Percentiles rank a stretch among this genome's conserved stretches.
Evolutionary conservation across 768 basidiomycete genomes (phyloP).

Genomic region (Trametopsis cervina): DNA sequence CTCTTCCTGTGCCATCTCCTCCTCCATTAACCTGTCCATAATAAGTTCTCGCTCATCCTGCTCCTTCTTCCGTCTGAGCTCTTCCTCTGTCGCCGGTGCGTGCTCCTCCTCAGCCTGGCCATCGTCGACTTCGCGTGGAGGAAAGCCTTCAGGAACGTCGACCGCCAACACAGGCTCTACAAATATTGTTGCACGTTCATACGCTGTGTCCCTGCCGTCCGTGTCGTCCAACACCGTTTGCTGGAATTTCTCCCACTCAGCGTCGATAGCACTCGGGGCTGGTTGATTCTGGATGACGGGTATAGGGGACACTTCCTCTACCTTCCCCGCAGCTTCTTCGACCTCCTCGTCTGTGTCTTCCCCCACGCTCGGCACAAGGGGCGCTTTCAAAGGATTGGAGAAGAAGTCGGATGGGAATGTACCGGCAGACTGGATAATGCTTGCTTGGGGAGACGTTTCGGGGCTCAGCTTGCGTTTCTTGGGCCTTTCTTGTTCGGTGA

Average conservation of each 20-base stretch:
- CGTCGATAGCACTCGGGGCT: slow-evolving; percentile 40
- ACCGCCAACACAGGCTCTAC: slow-evolving; percentile 58
- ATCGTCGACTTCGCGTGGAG: slow-evolving; percentile 25
- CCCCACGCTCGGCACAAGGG: slow-evolving; percentile 74
- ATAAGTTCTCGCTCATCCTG: slow-evolving; percentile 76
- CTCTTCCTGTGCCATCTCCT: slow-evolving; percentile 83
- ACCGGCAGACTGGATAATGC: background rate
- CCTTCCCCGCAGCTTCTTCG: slow-evolving; percentile 34
- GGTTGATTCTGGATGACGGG: slow-evolving; percentile 14
- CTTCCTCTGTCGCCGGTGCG: slow-evolving; percentile 34
- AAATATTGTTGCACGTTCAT: slow-evolving; percentile 61
- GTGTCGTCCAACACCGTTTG: slow-evolving; percentile 44
- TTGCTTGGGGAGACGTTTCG: slow-evolving; percentile 13
- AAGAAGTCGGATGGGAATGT: background rate
- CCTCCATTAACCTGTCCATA: slow-evolving; percentile 79
- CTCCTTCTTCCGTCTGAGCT: slow-evolving; percentile 43
- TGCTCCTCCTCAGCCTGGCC: slow-evolving; percentile 15
- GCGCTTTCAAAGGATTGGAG: slow-evolving; percentile 36
- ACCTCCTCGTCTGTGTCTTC: slow-evolving; percentile 38
- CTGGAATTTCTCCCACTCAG: slow-evolving; percentile 72
- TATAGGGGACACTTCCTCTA: slow-evolving; percentile 10
- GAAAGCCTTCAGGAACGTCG: slow-evolving; percentile 43
- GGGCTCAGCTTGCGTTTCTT: slow-evolving; percentile 26
- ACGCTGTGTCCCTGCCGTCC: slow-evolving; percentile 36
- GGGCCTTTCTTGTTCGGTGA: slow-evolving; percentile 17